Conservation (phyloP, 331 rosid genomes). For the Pyracantha coccinea region DNA sequence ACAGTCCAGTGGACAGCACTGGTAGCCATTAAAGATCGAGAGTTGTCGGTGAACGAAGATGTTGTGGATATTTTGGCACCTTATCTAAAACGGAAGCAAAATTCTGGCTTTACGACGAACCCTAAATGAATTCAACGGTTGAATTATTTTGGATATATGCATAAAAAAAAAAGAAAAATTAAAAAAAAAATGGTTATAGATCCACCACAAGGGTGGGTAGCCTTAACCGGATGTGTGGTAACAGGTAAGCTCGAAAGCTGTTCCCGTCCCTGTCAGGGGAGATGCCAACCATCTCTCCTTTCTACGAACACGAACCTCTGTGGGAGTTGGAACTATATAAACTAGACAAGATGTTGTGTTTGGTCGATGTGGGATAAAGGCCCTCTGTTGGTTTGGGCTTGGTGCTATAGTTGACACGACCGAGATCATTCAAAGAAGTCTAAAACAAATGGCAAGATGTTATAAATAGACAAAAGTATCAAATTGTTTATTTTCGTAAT, state of each 20-base stretch:
- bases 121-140: background rate
- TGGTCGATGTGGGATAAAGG: slow-evolving; percentile 24
- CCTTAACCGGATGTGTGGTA: slow-evolving; percentile 44
- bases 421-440: no score
- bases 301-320: background rate
- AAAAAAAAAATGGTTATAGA: slow-evolving; percentile 33
- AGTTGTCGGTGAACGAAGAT: background rate
- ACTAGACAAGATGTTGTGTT: background rate
- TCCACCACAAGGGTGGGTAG: slow-evolving; percentile 33
- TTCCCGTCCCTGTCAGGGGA: slow-evolving; percentile 75
- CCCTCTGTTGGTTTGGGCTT: no score
- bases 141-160: background rate
- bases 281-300: slow-evolving; percentile 56
- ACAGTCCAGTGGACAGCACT: slow-evolving; percentile 33
- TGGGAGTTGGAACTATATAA: background rate
- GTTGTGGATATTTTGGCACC: background rate
- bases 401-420: no score
- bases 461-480: no score
- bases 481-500: no score
- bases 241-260: slow-evolving; percentile 37
- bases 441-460: no score
- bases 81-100: slow-evolving; percentile 13
- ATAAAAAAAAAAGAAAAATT: background rate
- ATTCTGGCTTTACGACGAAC: background rate
- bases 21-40: slow-evolving; percentile 45